A percentile compares a stretch with the other conserved stretches of the same genome.
phyloP scores from a whole-genome alignment of 345 rosid species.

The Psidium guajava region DNA sequence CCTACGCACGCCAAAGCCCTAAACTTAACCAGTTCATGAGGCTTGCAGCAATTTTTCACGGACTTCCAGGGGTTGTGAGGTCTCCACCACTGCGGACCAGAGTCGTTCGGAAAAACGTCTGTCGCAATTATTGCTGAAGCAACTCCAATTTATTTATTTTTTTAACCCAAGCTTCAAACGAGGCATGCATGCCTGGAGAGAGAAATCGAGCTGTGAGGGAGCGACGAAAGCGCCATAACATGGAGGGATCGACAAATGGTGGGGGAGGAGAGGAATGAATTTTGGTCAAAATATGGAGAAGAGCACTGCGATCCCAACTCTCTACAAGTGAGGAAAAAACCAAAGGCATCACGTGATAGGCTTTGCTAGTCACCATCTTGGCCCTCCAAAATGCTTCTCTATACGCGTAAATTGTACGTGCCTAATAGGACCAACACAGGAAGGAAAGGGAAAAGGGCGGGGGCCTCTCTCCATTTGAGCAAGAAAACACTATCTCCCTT shows the following conservation, averaged over 20 bases:
- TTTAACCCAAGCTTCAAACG: background rate
- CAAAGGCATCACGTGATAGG: background rate
- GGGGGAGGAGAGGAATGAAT: background rate
- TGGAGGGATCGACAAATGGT: background rate
- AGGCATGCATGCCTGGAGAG: background rate
- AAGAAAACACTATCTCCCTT: background rate
- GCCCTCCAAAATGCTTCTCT: background rate
- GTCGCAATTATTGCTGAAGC: background rate
- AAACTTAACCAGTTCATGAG: background rate
- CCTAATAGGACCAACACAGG: background rate
- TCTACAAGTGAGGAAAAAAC: background rate
- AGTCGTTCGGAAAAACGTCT: background rate
- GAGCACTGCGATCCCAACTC: background rate
- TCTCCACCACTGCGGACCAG: background rate
- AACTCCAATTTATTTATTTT: background rate
- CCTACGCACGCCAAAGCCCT: background rate
- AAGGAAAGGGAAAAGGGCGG: background rate
- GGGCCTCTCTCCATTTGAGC: background rate
- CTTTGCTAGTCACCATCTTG: background rate
- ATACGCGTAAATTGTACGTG: background rate
- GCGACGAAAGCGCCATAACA: background rate
- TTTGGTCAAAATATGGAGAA: background rate
- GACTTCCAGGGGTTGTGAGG: background rate
- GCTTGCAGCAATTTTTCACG: background rate
- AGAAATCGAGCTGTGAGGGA: background rate